phyloP scores from a whole-genome alignment of 1,139 yeast species.

The Hyphopichia khmerensis region DNA sequence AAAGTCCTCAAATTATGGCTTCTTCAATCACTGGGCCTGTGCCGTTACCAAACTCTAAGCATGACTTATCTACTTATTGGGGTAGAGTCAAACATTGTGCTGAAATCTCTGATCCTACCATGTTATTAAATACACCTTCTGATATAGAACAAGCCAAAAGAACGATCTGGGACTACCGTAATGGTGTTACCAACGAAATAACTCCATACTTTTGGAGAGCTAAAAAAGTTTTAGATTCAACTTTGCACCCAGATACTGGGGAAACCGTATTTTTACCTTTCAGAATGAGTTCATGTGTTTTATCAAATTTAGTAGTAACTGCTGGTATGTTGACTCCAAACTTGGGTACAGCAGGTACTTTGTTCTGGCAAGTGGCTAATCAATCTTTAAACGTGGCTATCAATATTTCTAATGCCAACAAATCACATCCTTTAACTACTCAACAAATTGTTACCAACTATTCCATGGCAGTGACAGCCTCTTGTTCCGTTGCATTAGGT shows the following conservation, averaged over 20 bases:
- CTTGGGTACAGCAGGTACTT: slow-evolving; percentile 82
- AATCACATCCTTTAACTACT: slow-evolving; percentile 85
- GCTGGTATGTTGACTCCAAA: slow-evolving; percentile 97
- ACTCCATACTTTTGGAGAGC: slow-evolving; percentile 89
- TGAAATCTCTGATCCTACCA: slow-evolving; percentile 87
- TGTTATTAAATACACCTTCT: slow-evolving; percentile 68
- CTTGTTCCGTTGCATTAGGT: slow-evolving; percentile 94
- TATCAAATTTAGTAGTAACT: slow-evolving; percentile 90
- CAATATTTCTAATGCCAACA: slow-evolving; percentile 93
- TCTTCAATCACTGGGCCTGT: slow-evolving; percentile 83
- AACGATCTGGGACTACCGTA: slow-evolving; percentile 67
- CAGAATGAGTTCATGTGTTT: slow-evolving; percentile 94
- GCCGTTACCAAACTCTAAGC: slow-evolving; percentile 72
- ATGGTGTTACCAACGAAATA: slow-evolving; percentile 62
- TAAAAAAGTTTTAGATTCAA: slow-evolving; percentile 79
- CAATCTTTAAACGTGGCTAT: slow-evolving; percentile 96
- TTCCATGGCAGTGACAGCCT: slow-evolving; percentile 86
- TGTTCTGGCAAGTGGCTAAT: slow-evolving; percentile 97
- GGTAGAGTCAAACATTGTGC: slow-evolving; percentile 95
- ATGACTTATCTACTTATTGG: slow-evolving; percentile 79
- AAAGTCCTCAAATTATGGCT: slow-evolving; percentile 75
- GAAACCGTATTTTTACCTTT: slow-evolving; percentile 89
- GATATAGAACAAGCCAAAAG: slow-evolving; percentile 67
- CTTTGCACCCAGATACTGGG: slow-evolving; percentile 94
- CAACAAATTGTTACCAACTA: slow-evolving; percentile 75